A percentile compares a stretch with the other conserved stretches of the same genome.
These are phyloP conservation scores for Citrullus mucosospermus DNA, from an alignment of 306 rosid species.

Conservation along the genomic window DNA sequence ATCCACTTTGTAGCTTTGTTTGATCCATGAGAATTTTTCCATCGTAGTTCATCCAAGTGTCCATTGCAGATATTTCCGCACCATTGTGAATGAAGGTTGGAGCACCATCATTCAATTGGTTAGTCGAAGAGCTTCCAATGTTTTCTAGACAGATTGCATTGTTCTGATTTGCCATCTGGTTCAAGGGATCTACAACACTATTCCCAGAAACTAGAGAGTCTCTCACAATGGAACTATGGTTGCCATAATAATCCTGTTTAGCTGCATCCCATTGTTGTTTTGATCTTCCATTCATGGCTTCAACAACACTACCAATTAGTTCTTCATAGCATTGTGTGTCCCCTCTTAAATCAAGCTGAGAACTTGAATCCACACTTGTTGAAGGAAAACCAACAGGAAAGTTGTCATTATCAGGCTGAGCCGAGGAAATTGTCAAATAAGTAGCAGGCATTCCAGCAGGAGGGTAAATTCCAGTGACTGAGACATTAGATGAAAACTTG, in stretches of 20 bases:
- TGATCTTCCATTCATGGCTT: conserved; percentile 12
- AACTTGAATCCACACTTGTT: conserved; percentile 15
- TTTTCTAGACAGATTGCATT: conserved; percentile 17
- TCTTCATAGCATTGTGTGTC: conserved; percentile 32
- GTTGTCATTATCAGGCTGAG: conserved; percentile 21
- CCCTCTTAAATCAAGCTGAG: conserved; percentile 30
- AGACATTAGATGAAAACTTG: conserved; percentile 30
- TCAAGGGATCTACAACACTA: conserved; percentile 10
- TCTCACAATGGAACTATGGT: conserved; percentile 14
- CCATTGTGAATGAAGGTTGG: conserved; percentile 15
- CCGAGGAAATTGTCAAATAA: conserved; percentile 26
- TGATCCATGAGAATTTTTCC: conserved; percentile 24
- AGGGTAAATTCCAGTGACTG: conserved; percentile 29
- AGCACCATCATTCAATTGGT: conserved; percentile 20
- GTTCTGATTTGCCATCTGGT: conserved; percentile 30
- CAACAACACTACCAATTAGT: conserved; percentile 36
- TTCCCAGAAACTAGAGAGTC: conserved; percentile 21
- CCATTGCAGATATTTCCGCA: conserved; percentile 19
- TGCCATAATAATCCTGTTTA: conserved; percentile 18
- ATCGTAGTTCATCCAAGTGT: conserved; percentile 17
- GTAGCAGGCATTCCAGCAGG: conserved; percentile 24
- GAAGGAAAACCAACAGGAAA: conserved; percentile 34
- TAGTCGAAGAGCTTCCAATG: conserved; percentile 14
- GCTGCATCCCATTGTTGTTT: conserved; percentile 44
- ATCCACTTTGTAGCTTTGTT: conserved; percentile 26